These are phyloP conservation scores for Phytopythium mirpurense DNA, from an alignment of 352 stramenopile genomes.

Conservation along the genomic window DNA sequence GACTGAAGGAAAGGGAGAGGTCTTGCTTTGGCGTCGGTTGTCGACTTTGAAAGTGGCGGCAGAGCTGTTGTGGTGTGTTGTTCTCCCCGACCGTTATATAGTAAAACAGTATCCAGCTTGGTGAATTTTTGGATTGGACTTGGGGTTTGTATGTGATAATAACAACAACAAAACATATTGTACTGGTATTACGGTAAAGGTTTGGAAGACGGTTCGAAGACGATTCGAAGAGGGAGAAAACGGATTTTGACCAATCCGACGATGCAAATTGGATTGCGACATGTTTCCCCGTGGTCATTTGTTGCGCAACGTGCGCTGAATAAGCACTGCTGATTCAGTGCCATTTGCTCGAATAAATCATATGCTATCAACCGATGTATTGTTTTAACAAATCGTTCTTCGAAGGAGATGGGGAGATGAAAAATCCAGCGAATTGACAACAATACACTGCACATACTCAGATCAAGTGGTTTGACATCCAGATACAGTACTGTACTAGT, in stretches of 20 bases:
- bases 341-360: background rate
- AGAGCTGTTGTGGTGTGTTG: too few relatives aligned
- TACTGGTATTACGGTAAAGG: background rate
- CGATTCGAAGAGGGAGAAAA: too few relatives aligned
- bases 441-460: background rate
- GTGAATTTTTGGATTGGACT: background rate
- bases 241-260: background rate
- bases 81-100: too few relatives aligned
- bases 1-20: too few relatives aligned
- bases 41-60: conserved; percentile 21
- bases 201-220: too few relatives aligned
- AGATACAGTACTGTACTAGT: too few relatives aligned
- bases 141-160: background rate
- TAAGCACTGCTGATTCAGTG: background rate
- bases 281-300: too few relatives aligned
- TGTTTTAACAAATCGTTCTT: background rate
- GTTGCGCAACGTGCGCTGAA: too few relatives aligned
- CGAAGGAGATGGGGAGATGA: background rate
- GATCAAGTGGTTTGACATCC: background rate
- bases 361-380: background rate
- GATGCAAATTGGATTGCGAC: too few relatives aligned
- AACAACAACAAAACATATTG: background rate
- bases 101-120: background rate
- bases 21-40: conserved; percentile 1
- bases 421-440: conserved; percentile 1